Conservation (phyloP, 805 yeast species). For the Clavispora carvajalis region DNA sequence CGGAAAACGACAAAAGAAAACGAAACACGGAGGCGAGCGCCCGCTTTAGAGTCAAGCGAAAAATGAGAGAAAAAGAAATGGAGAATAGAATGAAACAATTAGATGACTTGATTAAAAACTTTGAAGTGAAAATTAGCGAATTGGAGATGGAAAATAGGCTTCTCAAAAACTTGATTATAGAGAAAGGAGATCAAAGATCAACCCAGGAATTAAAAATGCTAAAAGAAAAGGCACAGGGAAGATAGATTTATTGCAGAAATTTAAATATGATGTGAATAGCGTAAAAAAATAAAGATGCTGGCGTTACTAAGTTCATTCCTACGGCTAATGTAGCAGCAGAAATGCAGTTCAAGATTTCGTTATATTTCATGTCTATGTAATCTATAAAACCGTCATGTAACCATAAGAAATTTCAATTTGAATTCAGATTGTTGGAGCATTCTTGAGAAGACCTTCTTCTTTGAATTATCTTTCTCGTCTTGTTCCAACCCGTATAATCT, state of each 20-base stretch:
- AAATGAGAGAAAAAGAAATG: constrained; percentile 55
- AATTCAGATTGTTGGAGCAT: neutral
- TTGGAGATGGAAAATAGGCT: constrained; percentile 61
- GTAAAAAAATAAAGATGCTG: neutral
- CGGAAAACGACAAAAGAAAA: constrained; percentile 45
- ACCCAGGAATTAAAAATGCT: constrained; percentile 34
- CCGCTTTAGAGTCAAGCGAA: constrained; percentile 58
- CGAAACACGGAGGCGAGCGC: constrained; percentile 66
- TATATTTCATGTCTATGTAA: neutral
- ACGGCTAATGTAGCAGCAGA: too few relatives aligned
- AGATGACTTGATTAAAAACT: constrained; percentile 39
- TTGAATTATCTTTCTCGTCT: constrained; percentile 24
- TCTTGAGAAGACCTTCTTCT: constrained; percentile 21
- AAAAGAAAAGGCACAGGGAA: constrained; percentile 17
- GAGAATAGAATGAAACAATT: constrained; percentile 41
- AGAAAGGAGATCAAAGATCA: constrained; percentile 45
- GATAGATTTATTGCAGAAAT: too few relatives aligned
- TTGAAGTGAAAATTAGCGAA: constrained; percentile 44
- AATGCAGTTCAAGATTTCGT: neutral
- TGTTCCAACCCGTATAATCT: constrained; percentile 24
- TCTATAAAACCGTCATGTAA: neutral
- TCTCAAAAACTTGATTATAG: constrained; percentile 48
- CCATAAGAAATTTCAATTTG: neutral
- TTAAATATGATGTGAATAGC: neutral
- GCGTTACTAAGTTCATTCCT: neutral